Conservation (phyloP, 495 filamentous ascomycete genomes). For the Jackrogersella multiformis region DNA sequence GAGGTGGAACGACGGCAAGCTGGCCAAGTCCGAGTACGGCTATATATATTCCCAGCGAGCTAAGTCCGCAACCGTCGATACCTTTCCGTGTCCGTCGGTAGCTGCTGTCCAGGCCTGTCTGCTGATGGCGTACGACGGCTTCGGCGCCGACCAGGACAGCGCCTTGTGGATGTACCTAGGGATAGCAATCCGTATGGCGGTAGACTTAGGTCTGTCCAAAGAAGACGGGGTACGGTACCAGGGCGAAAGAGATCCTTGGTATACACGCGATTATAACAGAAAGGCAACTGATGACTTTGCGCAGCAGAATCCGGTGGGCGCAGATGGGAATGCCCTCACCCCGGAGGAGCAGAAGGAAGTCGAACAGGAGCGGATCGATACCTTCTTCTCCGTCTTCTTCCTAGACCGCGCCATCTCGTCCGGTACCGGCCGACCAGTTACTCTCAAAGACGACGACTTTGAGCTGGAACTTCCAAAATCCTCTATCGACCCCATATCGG, state of each 20-base stretch:
- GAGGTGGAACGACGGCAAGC: slow-evolving; percentile 63
- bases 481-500: slow-evolving; percentile 65
- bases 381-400: slow-evolving; percentile 88
- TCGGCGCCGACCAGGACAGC: slow-evolving; percentile 85
- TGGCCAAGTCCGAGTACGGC: slow-evolving; percentile 68
- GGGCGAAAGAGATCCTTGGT: slow-evolving; percentile 63
- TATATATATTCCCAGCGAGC: slow-evolving; percentile 80
- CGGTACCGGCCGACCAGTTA: slow-evolving; percentile 81
- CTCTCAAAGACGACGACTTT: slow-evolving; percentile 81
- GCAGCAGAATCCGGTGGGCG: slow-evolving; percentile 47
- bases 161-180: slow-evolving; percentile 92
- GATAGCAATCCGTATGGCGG: slow-evolving; percentile 84
- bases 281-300: slow-evolving; percentile 45
- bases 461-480: slow-evolving; percentile 75
- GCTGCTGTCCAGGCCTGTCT: slow-evolving; percentile 82
- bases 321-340: slow-evolving; percentile 53
- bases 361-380: slow-evolving; percentile 79
- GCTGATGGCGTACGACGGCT: slow-evolving; percentile 84
- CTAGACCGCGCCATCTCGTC: slow-evolving; percentile 86
- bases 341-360: slow-evolving; percentile 66
- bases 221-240: slow-evolving; percentile 76
- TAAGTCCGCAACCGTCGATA: slow-evolving; percentile 76
- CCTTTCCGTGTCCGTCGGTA: slow-evolving; percentile 79
- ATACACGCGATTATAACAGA: slow-evolving; percentile 51
- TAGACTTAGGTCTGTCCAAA: slow-evolving; percentile 84